Conservation (phyloP, 2,329 filamentous ascomycete genomes). For the Trichoderma sp. region DNA sequence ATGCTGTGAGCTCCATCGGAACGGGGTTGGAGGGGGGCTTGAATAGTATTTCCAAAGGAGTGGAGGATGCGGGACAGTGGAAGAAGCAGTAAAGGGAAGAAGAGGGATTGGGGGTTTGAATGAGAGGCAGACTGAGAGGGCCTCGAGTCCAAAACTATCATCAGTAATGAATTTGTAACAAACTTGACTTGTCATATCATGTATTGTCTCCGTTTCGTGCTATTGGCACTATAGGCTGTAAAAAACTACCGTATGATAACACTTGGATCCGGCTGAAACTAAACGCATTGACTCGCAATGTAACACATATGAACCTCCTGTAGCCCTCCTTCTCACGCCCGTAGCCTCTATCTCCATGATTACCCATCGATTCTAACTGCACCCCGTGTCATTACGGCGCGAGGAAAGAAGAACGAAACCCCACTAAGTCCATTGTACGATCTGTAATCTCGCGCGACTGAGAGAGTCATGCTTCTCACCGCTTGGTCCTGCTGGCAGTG, state of each 20-base stretch:
- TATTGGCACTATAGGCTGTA: neutral
- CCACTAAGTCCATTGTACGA: neutral
- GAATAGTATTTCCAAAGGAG: constrained; percentile 48
- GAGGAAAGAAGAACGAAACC: neutral
- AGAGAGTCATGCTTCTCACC: neutral
- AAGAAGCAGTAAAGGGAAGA: constrained; percentile 37
- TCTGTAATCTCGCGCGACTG: neutral
- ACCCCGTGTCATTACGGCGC: neutral
- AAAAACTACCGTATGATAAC: neutral
- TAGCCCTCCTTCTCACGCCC: neutral
- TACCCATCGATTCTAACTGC: neutral
- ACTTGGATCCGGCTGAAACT: neutral
- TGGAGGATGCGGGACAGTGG: constrained; percentile 58
- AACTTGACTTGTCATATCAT: neutral
- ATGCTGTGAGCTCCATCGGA: constrained; percentile 51
- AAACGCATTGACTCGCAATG: neutral
- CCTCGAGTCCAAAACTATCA: neutral
- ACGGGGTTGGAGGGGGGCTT: constrained; percentile 52
- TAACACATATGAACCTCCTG: neutral
- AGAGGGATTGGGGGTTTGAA: neutral
- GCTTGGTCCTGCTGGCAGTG: neutral
- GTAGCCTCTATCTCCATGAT: neutral
- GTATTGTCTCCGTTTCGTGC: neutral
- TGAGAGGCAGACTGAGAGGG: neutral
- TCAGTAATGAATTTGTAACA: neutral